Evolutionary conservation across 805 yeast genomes (phyloP).

Genomic region (Metschnikowia similis): DNA sequence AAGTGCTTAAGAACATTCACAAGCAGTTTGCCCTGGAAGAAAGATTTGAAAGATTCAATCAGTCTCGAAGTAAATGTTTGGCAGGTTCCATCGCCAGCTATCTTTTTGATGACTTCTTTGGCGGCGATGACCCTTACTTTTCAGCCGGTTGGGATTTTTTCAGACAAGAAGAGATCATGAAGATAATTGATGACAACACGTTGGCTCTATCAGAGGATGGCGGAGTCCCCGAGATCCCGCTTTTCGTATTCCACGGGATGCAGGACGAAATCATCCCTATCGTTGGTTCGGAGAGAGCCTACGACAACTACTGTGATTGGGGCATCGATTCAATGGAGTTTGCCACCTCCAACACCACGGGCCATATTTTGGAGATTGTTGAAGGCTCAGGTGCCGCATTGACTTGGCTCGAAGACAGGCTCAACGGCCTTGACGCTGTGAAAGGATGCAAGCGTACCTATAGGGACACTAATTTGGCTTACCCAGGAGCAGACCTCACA

Average conservation of each 20-base stretch:
- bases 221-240: conserved; percentile 22
- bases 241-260: conserved; percentile 23
- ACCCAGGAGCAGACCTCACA: conserved; percentile 6
- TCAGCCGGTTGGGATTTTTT: conserved; percentile 5
- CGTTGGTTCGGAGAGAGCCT: conserved; percentile 16
- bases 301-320: conserved; percentile 27
- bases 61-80: conserved; percentile 1
- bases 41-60: not conserved
- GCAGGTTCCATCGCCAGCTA: conserved; percentile 1
- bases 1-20: conserved; percentile 6
- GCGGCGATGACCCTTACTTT: conserved; percentile 6
- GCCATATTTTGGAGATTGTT: conserved; percentile 23
- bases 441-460: conserved; percentile 9
- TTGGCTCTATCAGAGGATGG: conserved; percentile 4
- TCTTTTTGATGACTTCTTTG: conserved; percentile 1
- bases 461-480: conserved; percentile 7
- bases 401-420: conserved; percentile 12
- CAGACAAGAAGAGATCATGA: not conserved
- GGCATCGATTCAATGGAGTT: conserved; percentile 28
- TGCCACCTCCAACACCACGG: conserved; percentile 22
- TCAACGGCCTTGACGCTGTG: conserved; percentile 10
- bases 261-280: conserved; percentile 23
- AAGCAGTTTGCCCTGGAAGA: not conserved
- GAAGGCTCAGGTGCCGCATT: conserved; percentile 14
- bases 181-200: conserved; percentile 4